Evolutionary conservation across 805 yeast genomes (phyloP).

Genomic region (Candida suzukii): DNA sequence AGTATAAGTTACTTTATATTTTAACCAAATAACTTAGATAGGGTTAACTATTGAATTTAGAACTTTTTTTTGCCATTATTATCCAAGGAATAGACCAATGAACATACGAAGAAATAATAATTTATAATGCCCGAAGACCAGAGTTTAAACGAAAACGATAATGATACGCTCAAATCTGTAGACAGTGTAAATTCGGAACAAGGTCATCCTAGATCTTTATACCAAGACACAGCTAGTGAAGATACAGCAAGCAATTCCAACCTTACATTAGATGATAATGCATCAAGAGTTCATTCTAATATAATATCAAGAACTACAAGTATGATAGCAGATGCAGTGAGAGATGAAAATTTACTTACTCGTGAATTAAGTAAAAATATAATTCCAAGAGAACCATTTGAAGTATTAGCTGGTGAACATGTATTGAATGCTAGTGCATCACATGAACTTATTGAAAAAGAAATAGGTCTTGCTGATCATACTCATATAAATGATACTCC

Average conservation of each 20-base stretch:
- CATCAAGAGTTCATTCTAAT: background rate
- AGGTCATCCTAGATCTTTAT: background rate
- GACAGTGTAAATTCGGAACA: background rate
- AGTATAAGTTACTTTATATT: too few relatives aligned
- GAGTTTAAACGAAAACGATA: background rate
- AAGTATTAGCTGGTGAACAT: background rate
- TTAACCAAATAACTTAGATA: too few relatives aligned
- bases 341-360: slow-evolving; percentile 22
- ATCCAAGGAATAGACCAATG: too few relatives aligned
- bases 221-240: background rate
- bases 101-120: too few relatives aligned
- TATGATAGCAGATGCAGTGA: slow-evolving; percentile 19
- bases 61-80: too few relatives aligned
- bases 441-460: background rate
- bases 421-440: background rate
- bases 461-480: background rate
- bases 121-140: too few relatives aligned
- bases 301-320: slow-evolving; percentile 17
- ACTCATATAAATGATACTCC: background rate
- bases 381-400: slow-evolving; percentile 4
- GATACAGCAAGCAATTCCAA: background rate
- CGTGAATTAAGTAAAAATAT: slow-evolving; percentile 1
- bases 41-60: too few relatives aligned
- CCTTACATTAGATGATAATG: background rate
- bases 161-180: background rate